Percentiles rank a stretch among this genome's conserved stretches.
Evolutionary conservation across 345 rosid genomes (phyloP).

Genomic region (Eucalyptus coolabah): DNA sequence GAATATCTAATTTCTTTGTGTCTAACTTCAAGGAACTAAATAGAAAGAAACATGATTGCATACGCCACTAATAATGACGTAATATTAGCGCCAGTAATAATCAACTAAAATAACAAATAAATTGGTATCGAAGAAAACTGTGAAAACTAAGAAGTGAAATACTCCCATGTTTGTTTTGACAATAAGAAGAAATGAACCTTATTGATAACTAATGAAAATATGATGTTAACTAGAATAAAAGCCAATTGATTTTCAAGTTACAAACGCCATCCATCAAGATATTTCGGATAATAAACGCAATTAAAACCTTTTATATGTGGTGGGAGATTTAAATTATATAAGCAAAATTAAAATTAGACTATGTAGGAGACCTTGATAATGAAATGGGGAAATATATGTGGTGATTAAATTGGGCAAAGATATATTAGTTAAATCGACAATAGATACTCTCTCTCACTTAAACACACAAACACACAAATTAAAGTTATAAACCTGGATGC

Average conservation of each 20-base stretch:
- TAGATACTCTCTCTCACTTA: not conserved
- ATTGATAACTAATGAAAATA: not conserved
- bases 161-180: not conserved
- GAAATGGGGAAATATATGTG: not conserved
- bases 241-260: not conserved
- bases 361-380: not conserved
- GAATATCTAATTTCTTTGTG: not conserved
- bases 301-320: not conserved
- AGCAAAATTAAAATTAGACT: not conserved
- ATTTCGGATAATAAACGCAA: accelerated
- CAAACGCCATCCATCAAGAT: not conserved
- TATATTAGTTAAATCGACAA: accelerated
- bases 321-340: not conserved
- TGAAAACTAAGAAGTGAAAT: not conserved
- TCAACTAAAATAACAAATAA: not conserved
- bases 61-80: not conserved
- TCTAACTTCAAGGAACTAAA: not conserved
- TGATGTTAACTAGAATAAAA: not conserved
- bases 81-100: not conserved
- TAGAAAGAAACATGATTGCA: not conserved
- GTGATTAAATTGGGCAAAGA: not conserved
- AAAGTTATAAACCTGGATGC: too few species aligned
- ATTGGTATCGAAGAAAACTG: not conserved
- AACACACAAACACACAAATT: too few species aligned
- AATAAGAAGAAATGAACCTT: not conserved